These are phyloP conservation scores for Monosporozyma yasuniensis DNA, from an alignment of 805 yeast species.

Conservation along the genomic window DNA sequence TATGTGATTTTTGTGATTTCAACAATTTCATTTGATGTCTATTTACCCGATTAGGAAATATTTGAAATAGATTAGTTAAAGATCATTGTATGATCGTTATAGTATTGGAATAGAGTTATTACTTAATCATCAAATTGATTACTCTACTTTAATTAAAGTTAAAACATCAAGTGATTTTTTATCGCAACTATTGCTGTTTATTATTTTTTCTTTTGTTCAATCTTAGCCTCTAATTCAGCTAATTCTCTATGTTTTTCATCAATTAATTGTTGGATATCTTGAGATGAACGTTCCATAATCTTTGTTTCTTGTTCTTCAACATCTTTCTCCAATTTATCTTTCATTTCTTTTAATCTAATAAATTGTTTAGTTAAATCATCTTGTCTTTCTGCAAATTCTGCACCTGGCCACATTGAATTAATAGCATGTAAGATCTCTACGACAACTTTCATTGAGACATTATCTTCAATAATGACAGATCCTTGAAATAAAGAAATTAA, in stretches of 20 bases:
- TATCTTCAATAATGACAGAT: slow-evolving; percentile 32
- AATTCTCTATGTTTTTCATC: slow-evolving; percentile 40
- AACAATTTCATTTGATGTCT: background rate
- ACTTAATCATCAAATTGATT: no score
- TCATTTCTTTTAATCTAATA: slow-evolving; percentile 32
- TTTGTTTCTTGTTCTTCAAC: slow-evolving; percentile 21
- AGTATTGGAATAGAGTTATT: no score
- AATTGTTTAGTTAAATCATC: slow-evolving; percentile 39
- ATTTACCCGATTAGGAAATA: background rate
- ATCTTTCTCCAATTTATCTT: slow-evolving; percentile 26
- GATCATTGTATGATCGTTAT: no score
- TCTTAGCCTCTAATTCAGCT: slow-evolving; percentile 32
- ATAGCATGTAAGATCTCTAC: slow-evolving; percentile 27
- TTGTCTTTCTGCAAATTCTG: slow-evolving; percentile 35
- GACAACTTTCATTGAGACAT: slow-evolving; percentile 19
- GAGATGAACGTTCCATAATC: slow-evolving; percentile 17
- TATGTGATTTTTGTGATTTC: background rate
- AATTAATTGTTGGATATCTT: slow-evolving; percentile 34
- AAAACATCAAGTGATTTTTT: no score
- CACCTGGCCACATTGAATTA: slow-evolving; percentile 30
- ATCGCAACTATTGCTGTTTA: no score
- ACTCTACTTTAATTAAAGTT: no score
- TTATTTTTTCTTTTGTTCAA: slow-evolving; percentile 12
- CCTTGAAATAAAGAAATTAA: slow-evolving; percentile 36
- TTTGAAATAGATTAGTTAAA: background rate